These are phyloP conservation scores for Trifolium repens DNA, from an alignment of 306 rosid species.

Conservation along the genomic window DNA sequence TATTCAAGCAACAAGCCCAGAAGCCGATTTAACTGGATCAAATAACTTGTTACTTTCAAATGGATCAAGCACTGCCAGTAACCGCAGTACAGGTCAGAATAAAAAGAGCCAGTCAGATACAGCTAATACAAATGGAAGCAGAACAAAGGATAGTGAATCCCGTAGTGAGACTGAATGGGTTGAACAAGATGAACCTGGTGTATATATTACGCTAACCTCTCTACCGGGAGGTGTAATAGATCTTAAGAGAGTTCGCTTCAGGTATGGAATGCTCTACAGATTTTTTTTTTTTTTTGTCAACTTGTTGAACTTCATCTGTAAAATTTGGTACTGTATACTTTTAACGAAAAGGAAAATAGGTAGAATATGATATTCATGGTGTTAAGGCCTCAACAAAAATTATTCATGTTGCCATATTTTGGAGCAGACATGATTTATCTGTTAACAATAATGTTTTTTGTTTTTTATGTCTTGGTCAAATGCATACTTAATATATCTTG, in stretches of 20 bases:
- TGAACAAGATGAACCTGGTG: slow-evolving; percentile 99
- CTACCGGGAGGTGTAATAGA: slow-evolving; percentile 88
- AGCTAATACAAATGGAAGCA: slow-evolving; percentile 72
- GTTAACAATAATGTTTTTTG: not conserved
- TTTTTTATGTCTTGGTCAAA: slow-evolving; percentile 5
- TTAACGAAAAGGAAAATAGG: not conserved
- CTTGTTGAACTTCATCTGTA: not conserved
- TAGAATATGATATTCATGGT: slow-evolving; percentile 21
- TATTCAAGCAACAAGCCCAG: slow-evolving; percentile 66
- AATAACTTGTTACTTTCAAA: slow-evolving; percentile 67
- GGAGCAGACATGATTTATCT: not conserved
- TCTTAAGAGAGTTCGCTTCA: slow-evolving; percentile 98
- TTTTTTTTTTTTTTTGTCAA: slow-evolving; percentile 20
- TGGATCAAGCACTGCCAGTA: slow-evolving; percentile 66
- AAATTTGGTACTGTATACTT: slow-evolving; percentile 22
- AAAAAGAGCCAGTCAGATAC: slow-evolving; percentile 75
- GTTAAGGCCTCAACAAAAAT: slow-evolving; percentile 1
- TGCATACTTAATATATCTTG: slow-evolving; percentile 13
- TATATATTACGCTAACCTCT: slow-evolving; percentile 90
- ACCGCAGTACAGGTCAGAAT: slow-evolving; percentile 62
- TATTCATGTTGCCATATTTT: slow-evolving; percentile 6
- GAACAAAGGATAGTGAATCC: slow-evolving; percentile 80
- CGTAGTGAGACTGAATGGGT: slow-evolving; percentile 87
- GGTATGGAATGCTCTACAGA: slow-evolving; percentile 53
- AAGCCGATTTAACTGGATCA: slow-evolving; percentile 72